phyloP scores from a whole-genome alignment of 2,329 filamentous ascomycete species.

The Botrytis fabae region DNA sequence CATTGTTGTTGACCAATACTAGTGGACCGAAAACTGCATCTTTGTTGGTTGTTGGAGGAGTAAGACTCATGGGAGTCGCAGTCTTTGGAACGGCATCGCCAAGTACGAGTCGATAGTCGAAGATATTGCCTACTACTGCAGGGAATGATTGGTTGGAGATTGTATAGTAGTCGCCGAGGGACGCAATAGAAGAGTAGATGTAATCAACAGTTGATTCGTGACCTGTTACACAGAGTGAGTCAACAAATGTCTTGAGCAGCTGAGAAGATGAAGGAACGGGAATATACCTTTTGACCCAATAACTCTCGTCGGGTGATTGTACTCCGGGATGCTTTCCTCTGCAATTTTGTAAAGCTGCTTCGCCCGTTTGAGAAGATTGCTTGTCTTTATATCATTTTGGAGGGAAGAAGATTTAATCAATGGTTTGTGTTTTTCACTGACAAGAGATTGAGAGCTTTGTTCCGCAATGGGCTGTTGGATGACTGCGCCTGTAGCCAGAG shows the following conservation, averaged over 20 bases:
- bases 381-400: conserved; percentile 55
- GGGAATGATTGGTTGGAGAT: conserved; percentile 64
- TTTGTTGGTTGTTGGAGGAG: conserved; percentile 62
- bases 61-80: conserved; percentile 62
- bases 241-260: conserved; percentile 5
- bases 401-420: conserved; percentile 54
- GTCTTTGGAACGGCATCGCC: conserved; percentile 52
- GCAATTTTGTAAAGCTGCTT: conserved; percentile 64
- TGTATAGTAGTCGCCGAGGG: conserved; percentile 61
- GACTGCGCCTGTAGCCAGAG: conserved; percentile 26
- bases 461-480: conserved; percentile 32
- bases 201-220: conserved; percentile 66
- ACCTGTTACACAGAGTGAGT: conserved; percentile 46
- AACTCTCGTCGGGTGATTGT: conserved; percentile 68
- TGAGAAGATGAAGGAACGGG: conserved; percentile 8
- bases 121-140: conserved; percentile 60
- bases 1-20: conserved; percentile 60
- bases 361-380: conserved; percentile 59
- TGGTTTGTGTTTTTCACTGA: conserved; percentile 28
- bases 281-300: conserved; percentile 63
- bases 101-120: conserved; percentile 58
- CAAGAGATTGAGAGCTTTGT: conserved; percentile 28
- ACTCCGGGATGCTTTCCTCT: conserved; percentile 57
- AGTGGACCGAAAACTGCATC: conserved; percentile 61
- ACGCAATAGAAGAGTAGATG: conserved; percentile 55